A percentile compares a stretch with the other conserved stretches of the same genome.
phyloP scores from a whole-genome alignment of 1,284 basidiomycete genomes.

The Heterobasidion annosum region DNA sequence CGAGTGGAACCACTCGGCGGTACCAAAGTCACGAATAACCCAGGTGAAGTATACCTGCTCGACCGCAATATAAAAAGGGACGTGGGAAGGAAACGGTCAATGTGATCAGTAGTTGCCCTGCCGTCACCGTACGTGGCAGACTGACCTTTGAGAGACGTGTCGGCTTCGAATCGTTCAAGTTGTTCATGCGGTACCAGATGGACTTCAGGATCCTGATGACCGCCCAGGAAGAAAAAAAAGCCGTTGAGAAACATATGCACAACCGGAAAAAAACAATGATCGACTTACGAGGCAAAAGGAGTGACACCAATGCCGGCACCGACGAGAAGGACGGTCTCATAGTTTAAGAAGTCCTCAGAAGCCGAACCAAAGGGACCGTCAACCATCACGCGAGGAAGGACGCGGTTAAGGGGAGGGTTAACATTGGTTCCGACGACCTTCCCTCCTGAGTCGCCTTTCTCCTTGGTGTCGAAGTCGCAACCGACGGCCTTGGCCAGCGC shows the following conservation, averaged over 20 bases:
- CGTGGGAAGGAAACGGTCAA: neutral
- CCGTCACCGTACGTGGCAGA: neutral
- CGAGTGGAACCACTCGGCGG: slow-evolving; percentile 91
- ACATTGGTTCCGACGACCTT: slow-evolving; percentile 47
- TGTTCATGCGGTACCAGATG: slow-evolving; percentile 94
- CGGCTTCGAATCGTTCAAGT: slow-evolving; percentile 58
- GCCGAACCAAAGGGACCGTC: slow-evolving; percentile 85
- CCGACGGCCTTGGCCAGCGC: slow-evolving; percentile 73
- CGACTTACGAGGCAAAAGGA: slow-evolving; percentile 77
- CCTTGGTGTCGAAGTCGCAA: slow-evolving; percentile 67
- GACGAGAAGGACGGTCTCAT: slow-evolving; percentile 77
- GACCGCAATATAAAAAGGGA: slow-evolving; percentile 18
- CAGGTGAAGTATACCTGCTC: slow-evolving; percentile 64
- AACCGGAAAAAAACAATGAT: neutral
- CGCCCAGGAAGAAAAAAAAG: slow-evolving; percentile 5
- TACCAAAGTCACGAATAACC: slow-evolving; percentile 84
- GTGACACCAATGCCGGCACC: slow-evolving; percentile 91
- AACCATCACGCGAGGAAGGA: slow-evolving; percentile 83
- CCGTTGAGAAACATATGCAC: neutral
- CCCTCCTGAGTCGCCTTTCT: slow-evolving; percentile 40
- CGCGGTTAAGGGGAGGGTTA: slow-evolving; percentile 57
- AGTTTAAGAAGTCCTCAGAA: slow-evolving; percentile 80
- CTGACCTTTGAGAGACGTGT: slow-evolving; percentile 63
- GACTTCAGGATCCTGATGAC: slow-evolving; percentile 68
- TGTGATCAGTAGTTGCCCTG: too few species aligned